These are phyloP conservation scores for Lasiodiplodia citricola DNA, from an alignment of 2,329 filamentous ascomycete species.

Conservation along the genomic window DNA sequence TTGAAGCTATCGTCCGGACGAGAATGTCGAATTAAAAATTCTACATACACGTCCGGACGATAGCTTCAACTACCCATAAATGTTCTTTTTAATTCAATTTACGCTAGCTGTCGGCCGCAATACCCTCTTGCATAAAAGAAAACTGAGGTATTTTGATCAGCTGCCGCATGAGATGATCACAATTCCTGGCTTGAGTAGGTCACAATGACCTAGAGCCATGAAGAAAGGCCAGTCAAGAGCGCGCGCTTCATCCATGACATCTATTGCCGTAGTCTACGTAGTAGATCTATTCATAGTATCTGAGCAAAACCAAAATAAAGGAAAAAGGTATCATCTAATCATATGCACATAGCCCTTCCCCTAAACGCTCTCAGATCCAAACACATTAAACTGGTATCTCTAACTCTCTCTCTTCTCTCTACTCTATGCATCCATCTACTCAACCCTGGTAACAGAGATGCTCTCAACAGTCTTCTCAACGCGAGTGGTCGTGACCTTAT, in stretches of 20 bases:
- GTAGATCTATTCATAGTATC: not conserved
- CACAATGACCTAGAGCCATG: not conserved
- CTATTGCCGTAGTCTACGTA: slow-evolving; percentile 5
- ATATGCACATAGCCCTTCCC: not conserved
- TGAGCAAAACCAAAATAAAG: not conserved
- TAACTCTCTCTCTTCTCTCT: not conserved
- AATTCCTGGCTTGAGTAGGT: too few relatives aligned
- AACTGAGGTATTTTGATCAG: too few relatives aligned
- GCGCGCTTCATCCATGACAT: not conserved
- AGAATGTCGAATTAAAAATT: too few relatives aligned
- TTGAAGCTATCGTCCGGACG: too few relatives aligned
- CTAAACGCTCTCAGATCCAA: not conserved
- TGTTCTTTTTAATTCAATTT: too few relatives aligned
- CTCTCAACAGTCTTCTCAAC: slow-evolving; percentile 13
- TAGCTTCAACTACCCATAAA: too few relatives aligned
- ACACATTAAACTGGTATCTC: not conserved
- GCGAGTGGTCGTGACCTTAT: slow-evolving; percentile 4
- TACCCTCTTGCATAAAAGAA: too few relatives aligned
- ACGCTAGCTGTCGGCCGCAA: too few relatives aligned
- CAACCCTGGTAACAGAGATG: not conserved
- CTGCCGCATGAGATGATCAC: too few relatives aligned
- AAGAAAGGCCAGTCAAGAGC: not conserved
- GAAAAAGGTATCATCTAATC: slow-evolving; percentile 15
- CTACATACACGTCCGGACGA: too few relatives aligned
- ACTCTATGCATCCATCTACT: not conserved